phyloP scores from a whole-genome alignment of 2,329 filamentous ascomycete genomes.

The Pseudogymnoascus sp. region DNA sequence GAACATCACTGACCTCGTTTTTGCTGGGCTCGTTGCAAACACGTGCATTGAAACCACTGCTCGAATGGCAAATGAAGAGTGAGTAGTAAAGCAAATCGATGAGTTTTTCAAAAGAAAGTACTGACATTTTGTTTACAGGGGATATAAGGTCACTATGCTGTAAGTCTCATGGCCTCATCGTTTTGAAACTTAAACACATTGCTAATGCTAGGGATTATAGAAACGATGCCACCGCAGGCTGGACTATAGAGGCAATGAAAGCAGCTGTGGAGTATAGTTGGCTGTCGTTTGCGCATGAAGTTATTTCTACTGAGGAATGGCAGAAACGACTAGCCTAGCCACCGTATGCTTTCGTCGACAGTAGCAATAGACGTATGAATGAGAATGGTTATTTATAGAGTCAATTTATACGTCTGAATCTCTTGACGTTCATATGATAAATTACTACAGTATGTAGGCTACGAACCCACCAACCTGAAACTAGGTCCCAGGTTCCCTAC shows the following conservation, averaged over 20 bases:
- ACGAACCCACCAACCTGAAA: not conserved
- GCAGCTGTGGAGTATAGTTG: constrained; percentile 23
- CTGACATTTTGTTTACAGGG: constrained; percentile 15
- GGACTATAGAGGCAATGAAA: constrained; percentile 17
- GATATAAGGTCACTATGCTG: constrained; percentile 22
- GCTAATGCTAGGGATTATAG: not conserved
- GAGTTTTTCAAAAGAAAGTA: not conserved
- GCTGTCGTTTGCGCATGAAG: constrained; percentile 23
- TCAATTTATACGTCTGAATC: not conserved
- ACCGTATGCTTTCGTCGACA: not conserved
- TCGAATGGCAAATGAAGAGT: constrained; percentile 28
- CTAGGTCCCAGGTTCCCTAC: not conserved
- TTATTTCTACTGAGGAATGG: constrained; percentile 11
- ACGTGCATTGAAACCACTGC: constrained; percentile 30
- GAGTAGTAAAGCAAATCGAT: constrained; percentile 9
- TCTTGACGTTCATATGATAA: not conserved
- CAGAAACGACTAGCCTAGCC: not conserved
- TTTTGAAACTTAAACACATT: not conserved
- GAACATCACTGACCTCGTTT: constrained; percentile 26
- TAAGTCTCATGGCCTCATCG: constrained; percentile 10
- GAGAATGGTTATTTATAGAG: not conserved
- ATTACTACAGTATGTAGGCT: not conserved
- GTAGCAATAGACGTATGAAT: not conserved
- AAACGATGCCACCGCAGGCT: constrained; percentile 21
- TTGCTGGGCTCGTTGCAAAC: constrained; percentile 28